Evolutionary conservation across 108 stramenopile species (phyloP), one percentile per base, ranked within the genome.

Genomic region (Nitzschia inconspicua): DNA sequence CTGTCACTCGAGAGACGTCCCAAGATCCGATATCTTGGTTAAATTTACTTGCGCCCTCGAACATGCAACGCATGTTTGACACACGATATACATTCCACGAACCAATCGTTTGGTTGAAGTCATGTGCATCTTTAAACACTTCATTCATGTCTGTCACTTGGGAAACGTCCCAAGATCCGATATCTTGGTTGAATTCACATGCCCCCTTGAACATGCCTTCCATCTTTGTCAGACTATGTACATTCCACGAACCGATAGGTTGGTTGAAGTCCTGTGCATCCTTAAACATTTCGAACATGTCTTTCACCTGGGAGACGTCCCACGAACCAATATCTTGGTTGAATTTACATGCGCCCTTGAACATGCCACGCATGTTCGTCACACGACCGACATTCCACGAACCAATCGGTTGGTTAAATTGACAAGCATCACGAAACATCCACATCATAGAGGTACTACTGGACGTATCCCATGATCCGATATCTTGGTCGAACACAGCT

Each of bases 251-350:
- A 28, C 59, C 42, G 4, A 68, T 35, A 31, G 60, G 50, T 5
- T 41, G 8, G 46, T 66, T 61, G 36, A 73, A 64, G 4, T 23
- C 30, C 10, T 26, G 29, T 6, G 65, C 65, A 27, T 36, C 65
- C 10, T 3, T 16, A 61, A 75, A 75, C 62, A 75, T 63, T 18
- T 47, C 46, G 11, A 31, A 34, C 32, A 75, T 46, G 3, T 3
- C 28, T 16, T 46, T 19, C 14, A 24, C 43, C 19, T 20, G 29
- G 19, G 20, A 20, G 9, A 52, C 35, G 28, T 68, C 50, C 79
- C 79, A 80, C 0, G 41, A 26, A 24, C 57, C 60, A 4, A 80
- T 43, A 27, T 66, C 46, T 31, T 67, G 68, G 41, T 66, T 53
- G 42, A 79, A 79, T 19, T 22, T 36, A 3, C 46, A 11, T 10